Base-by-base conservation (phyloP, 208 protist species). In the Acanthamoeba healyi region DNA sequence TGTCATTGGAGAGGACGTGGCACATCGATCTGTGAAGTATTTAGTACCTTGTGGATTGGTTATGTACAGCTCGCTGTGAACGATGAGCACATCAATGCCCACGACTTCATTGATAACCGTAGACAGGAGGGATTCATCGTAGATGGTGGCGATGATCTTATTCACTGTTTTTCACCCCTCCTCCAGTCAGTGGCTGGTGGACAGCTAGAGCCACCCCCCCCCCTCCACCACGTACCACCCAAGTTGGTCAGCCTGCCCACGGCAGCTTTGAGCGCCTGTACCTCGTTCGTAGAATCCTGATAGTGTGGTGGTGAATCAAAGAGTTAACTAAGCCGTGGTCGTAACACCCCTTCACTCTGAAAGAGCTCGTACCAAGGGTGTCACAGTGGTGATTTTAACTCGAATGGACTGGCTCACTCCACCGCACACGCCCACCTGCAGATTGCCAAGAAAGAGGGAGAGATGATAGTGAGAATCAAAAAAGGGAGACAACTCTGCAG, bases 21-120 rank as follows among this genome's bases (percentile, higher is more conserved):
- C n/a, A n/a, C n/a, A n/a, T n/a, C n/a, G n/a, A n/a, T n/a, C n/a
- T n/a, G n/a, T n/a, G n/a, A n/a, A n/a, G n/a, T n/a, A n/a, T n/a
- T n/a, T n/a, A 5, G 36, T 77, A 77, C 67, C 34, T 12, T 32
- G 10, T 10, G 34, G 38, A 19, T 44, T 77, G 67, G 74, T 84
- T 2, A 84, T 51, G 32, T 84, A 84, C 10, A 84, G 42, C 9
- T 51, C 42, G 3, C 5, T 12, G 42, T 84, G 74, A 58, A 84
- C 74, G 42, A 84, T 58, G 44, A 84, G 74, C 19, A 84, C 74
- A 24, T 84, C 74, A 17, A 84, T 56, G 24, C 74, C 74, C 36
- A 84, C 74, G 0, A 84, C 74, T 6, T 84, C 74, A n/a, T 29
- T 56, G 4, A 84, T 22, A n/a, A 84, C 46, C n/a, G 74, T 84